These are phyloP conservation scores for Chamaecyparis obtusa DNA, from an alignment of 75 land plant species.

Conservation along the genomic window DNA sequence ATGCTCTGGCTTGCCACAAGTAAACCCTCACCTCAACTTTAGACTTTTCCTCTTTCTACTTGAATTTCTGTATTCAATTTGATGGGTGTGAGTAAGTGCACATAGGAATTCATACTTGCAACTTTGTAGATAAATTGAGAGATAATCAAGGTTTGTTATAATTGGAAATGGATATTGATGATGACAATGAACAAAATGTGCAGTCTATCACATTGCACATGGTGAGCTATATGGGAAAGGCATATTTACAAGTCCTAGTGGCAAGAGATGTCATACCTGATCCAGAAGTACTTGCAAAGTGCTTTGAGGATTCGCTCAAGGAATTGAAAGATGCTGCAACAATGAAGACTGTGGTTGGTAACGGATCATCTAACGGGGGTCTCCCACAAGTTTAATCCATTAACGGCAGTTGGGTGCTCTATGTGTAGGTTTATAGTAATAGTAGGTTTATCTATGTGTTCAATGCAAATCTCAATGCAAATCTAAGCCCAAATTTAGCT, in stretches of 20 bases:
- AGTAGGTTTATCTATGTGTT: no score
- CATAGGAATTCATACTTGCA: neutral
- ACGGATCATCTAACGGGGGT: neutral
- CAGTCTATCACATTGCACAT: constrained; percentile 68
- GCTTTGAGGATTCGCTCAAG: constrained; percentile 47
- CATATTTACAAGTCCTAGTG: constrained; percentile 50
- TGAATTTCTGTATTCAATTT: no score
- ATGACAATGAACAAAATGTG: constrained; percentile 7
- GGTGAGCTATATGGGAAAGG: constrained; percentile 68
- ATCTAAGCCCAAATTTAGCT: no score
- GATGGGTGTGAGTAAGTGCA: neutral
- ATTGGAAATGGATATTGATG: neutral
- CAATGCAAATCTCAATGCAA: no score
- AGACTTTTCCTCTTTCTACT: neutral
- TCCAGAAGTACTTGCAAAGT: constrained; percentile 50
- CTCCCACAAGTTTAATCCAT: no score
- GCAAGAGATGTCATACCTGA: constrained; percentile 78
- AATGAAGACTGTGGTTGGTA: neutral
- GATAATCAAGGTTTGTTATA: neutral
- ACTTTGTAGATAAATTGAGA: neutral
- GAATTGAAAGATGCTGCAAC: constrained; percentile 56
- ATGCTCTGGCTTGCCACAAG: constrained; percentile 56
- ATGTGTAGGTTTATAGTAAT: no score
- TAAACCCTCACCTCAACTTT: constrained; percentile 13
- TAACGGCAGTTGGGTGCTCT: no score